Evolutionary conservation across 2,329 filamentous ascomycete genomes (phyloP), one percentile per base, ranked within the genome.

Genomic region (Dactylellina parvicollis): DNA sequence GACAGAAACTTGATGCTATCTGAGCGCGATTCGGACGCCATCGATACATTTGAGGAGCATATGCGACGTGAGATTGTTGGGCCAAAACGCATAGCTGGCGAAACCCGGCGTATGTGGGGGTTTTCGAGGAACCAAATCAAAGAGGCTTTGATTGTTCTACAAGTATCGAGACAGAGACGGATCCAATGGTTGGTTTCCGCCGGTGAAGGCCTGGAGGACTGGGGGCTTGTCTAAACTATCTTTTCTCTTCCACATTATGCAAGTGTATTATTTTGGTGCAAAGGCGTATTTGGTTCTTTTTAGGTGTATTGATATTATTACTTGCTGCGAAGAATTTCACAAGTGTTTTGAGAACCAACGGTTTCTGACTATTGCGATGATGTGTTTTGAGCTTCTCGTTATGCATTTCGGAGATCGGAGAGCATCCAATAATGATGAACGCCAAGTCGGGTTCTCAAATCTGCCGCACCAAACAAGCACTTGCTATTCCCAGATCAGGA

Each of bases 121-220:
- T 74, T 74, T 26, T 66, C 61, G 24, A 66, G 70, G 38, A 42
- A 67, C 38, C 70, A 74, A 30, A 74, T 74, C 18, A 66, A 57
- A 34, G 70, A 74, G 34, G 70, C 70, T 9, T 22, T 74, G 28
- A 44, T 74, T 38, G 62, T 74, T 16, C 30, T 74, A 32, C 47
- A 67, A 18, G 61, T 66, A 18, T 67, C 70, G 16, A 67, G 70
- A 44, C 62, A 74, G 20, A 46, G 70, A 24, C 50, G 70, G 32
- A 67, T 74, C n/a, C 70, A 66, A 24, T 66, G 70, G 62, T 22
- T 62, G 9, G 44, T 61, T 44, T 74, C 70, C 12, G 70, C 70
- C 16, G 61, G 62, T n/a, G 70, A 62, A 49, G 47, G 16, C 14
- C 40, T 67, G 20, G 70, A 66, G 30, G 70, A 74, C 56, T 74